A percentile compares a stretch with the other conserved stretches of the same genome.
Evolutionary conservation across 2,329 filamentous ascomycete genomes (phyloP).

Genomic region (Lachnellula subtilissima): DNA sequence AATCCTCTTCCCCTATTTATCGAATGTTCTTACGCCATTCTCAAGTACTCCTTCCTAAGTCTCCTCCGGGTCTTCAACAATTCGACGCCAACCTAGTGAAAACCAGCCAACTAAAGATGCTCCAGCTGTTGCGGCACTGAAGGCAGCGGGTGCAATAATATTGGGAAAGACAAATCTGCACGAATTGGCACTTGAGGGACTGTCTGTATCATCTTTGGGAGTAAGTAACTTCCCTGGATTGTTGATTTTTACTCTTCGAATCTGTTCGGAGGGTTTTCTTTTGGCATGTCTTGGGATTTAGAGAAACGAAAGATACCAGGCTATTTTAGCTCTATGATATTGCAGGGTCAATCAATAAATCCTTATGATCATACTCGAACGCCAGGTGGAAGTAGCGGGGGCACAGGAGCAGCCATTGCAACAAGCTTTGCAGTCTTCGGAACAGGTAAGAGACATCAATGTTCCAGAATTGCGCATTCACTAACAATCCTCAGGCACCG

Average conservation of each 20-base stretch:
- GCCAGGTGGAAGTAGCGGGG: slow-evolving; percentile 60
- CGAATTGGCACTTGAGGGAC: slow-evolving; percentile 65
- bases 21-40: no score
- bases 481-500: slow-evolving; percentile 34
- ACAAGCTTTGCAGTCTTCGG: slow-evolving; percentile 52
- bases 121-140: slow-evolving; percentile 48
- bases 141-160: slow-evolving; percentile 70
- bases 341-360: slow-evolving; percentile 53
- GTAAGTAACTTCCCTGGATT: slow-evolving; percentile 22
- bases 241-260: no score
- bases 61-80: no score
- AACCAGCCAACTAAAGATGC: slow-evolving; percentile 44
- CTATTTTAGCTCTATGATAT: no score
- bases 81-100: slow-evolving; percentile 23
- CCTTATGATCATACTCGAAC: slow-evolving; percentile 63
- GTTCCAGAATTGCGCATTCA: neutral
- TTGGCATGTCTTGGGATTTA: no score
- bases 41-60: no score
- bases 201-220: slow-evolving; percentile 57
- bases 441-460: slow-evolving; percentile 36
- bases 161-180: slow-evolving; percentile 82
- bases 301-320: no score
- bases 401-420: slow-evolving; percentile 55
- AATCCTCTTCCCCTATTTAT: no score
- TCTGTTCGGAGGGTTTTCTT: no score